Conservation (phyloP, 2,329 filamentous ascomycete genomes). For the Pseudogymnoascus sp. region DNA sequence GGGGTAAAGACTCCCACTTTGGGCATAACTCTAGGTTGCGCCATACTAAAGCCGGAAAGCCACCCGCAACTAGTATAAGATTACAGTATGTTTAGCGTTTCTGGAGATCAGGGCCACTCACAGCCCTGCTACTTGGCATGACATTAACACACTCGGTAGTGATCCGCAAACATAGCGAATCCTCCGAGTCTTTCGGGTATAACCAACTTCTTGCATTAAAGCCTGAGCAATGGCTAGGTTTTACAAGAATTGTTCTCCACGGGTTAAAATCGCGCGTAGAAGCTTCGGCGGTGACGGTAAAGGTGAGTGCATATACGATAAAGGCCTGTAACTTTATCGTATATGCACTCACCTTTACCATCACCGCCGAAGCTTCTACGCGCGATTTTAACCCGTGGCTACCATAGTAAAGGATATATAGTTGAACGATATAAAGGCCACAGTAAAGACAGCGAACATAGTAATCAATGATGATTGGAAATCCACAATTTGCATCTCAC, state of each 20-base stretch:
- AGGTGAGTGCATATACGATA: neutral
- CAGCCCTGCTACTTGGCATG: neutral
- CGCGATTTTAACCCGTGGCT: neutral
- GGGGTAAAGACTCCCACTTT: neutral
- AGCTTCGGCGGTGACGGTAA: neutral
- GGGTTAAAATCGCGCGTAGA: neutral
- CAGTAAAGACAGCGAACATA: neutral
- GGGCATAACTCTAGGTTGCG: neutral
- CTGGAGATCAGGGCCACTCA: neutral
- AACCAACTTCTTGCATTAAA: neutral
- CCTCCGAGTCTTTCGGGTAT: neutral
- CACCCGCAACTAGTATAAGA: neutral
- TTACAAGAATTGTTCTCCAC: neutral
- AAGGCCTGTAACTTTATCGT: constrained; percentile 1
- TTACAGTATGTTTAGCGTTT: neutral
- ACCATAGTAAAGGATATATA: neutral
- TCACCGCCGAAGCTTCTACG: neutral
- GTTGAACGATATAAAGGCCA: neutral
- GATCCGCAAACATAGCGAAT: neutral
- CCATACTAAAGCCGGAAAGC: constrained; percentile 1
- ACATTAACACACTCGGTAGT: neutral
- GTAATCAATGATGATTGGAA: neutral
- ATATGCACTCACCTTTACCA: neutral
- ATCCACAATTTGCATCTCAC: neutral
- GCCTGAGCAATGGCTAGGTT: neutral